Conservation (phyloP, 2,329 filamentous ascomycete genomes). For the Calycina herbarum region DNA sequence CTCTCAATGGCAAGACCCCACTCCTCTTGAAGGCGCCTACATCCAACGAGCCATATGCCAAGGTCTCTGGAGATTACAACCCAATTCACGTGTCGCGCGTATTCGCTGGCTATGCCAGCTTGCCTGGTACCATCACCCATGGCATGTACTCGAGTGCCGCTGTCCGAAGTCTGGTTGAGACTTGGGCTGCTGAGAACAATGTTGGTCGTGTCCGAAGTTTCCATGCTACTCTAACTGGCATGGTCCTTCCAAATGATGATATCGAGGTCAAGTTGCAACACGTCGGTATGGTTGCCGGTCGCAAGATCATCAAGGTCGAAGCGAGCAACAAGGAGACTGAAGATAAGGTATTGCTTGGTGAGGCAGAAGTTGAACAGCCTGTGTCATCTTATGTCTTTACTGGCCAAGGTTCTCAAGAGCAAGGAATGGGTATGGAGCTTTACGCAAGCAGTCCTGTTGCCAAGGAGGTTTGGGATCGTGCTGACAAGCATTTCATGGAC, state of each 20-base stretch:
- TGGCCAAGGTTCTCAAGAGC: slow-evolving; percentile 96
- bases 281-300: slow-evolving; percentile 94
- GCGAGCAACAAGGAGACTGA: slow-evolving; percentile 93
- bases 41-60: slow-evolving; percentile 96
- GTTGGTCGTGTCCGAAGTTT: slow-evolving; percentile 96
- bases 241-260: slow-evolving; percentile 96
- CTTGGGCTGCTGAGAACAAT: slow-evolving; percentile 98
- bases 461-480: slow-evolving; percentile 96
- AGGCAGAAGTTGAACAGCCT: slow-evolving; percentile 97
- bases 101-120: slow-evolving; percentile 92
- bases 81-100: slow-evolving; percentile 97
- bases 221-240: slow-evolving; percentile 94
- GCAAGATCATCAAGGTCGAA: slow-evolving; percentile 99
- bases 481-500: slow-evolving; percentile 96
- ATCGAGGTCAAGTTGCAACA: slow-evolving; percentile 95
- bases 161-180: slow-evolving; percentile 93
- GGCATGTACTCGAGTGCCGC: slow-evolving; percentile 99
- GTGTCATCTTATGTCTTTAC: slow-evolving; percentile 98
- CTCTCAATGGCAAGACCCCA: slow-evolving; percentile 87
- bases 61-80: slow-evolving; percentile 97
- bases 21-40: slow-evolving; percentile 86
- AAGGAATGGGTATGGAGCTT: slow-evolving; percentile 99
- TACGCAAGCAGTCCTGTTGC: slow-evolving; percentile 92
- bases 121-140: slow-evolving; percentile 96
- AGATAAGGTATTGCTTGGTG: slow-evolving; percentile 91